Base-by-base conservation (phyloP, 2,329 filamentous ascomycete genomes). In the Neophaeococcomyces mojaviensis region DNA sequence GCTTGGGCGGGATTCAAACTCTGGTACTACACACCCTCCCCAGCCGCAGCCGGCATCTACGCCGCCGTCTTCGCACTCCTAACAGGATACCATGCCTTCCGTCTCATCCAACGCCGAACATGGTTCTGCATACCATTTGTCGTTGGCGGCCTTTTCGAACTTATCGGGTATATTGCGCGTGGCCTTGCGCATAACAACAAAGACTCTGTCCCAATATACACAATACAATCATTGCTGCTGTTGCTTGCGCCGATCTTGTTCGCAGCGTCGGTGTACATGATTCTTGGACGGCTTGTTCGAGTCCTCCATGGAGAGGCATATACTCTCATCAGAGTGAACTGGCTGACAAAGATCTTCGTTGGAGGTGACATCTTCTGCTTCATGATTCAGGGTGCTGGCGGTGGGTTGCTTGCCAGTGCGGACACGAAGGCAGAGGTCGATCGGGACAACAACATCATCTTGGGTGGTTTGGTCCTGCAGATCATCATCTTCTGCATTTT, bases 401-500 rank as follows among this genome's bases (percentile, higher is more conserved):
- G 46, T 16, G 48, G 49, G 15, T 16, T 55, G 18, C 20, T 51
- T 7, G 35, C 50, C 10, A 38, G 18, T 5, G 49, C 43, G 19
- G 35, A 39, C 3, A 37, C 28, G 7, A 22, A 34, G 7, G 6
- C 12, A 6, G 44, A 38, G 9, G 33, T 52, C 15, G 34, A 53
- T 5, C 8, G 31, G 4, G 43, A 47, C 13, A 30, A 49, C 15
- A 45, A 50, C 38, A 49, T 56, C 31, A 71, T 82, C n/a, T 60
- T 81, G 6, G 71, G 54, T 1, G 79, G 79, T 2, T 62, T 83
- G 2, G 58, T 74, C 26, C 58, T 81, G 13, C 79, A 83, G 56
- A 67, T 83, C 19, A 32, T 76, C 34, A 69, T 76, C 46, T 81
- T 82, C 50, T 68, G 66, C 18, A 61, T 80, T 30, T 83, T 82